Evolutionary conservation across 352 stramenopile species (phyloP), one percentile per base, ranked within the genome.

Genomic region (Detonula confervacea): DNA sequence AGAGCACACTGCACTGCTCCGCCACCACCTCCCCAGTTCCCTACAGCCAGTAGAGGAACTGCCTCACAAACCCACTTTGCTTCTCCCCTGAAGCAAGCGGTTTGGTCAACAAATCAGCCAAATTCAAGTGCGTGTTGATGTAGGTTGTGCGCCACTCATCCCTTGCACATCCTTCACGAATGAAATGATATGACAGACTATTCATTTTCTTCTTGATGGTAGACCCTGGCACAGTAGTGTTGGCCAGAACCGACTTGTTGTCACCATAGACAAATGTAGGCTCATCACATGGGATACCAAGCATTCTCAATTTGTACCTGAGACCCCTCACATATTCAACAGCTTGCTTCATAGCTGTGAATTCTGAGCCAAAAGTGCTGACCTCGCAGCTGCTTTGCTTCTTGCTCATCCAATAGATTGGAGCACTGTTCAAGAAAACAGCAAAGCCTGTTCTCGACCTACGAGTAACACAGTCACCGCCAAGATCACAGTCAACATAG

Each of bases 271-370:
- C 25, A 30, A 63, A 69, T 8, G 68, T n/a, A 35, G 68, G 56
- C 16, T 59, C 68, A 52, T 37, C 33, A 35, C 74, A 22, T 42
- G 46, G 49, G 27, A 80, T 66, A 1, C 71, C 71, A 29, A 75
- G 55, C 71, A 84, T 84, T 46, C 71, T 42, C 22, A 85, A 33
- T 30, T 82, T 85, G 56, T 84, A 87, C 24, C 73, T 33, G 0
- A 87, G n/a, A 1, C 57, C 56, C 16, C 29, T 18, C 2, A 77
- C 18, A 46, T 69, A 61, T n/a, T 83, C 78, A 7, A 69, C 33
- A 5, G 46, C 71, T 20, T 60, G 68, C n/a, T 70, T 62, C 65
- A 82, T 54, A 1, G 56, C 56, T 2, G 22, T 47, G 24, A 52
- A 65, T 11, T 65, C 56, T 12, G 56, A 25, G 18, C 35, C 56